A percentile compares a stretch with the other conserved stretches of the same genome.
These are phyloP conservation scores for Hyparrhenia diplandra DNA, from an alignment of 176 grass and related monocot species.

Conservation along the genomic window DNA sequence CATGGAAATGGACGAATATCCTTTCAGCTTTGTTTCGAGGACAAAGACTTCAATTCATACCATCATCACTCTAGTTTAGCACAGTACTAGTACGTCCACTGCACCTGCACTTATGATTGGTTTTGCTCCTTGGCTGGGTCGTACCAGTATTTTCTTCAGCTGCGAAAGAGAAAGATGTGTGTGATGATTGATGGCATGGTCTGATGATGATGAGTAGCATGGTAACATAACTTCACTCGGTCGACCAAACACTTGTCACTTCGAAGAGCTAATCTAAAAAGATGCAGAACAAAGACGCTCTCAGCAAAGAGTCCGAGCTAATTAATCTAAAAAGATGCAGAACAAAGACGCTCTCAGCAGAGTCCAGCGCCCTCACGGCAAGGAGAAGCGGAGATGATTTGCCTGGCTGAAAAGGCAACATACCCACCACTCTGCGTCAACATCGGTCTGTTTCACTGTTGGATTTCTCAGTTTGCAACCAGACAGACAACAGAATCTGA, in stretches of 20 bases:
- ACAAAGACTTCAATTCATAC: neutral
- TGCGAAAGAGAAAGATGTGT: neutral
- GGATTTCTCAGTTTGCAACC: neutral
- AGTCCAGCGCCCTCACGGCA: neutral
- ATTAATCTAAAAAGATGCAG: too few relatives aligned
- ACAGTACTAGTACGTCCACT: neutral
- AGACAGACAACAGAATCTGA: neutral
- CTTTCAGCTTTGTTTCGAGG: neutral
- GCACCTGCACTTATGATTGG: neutral
- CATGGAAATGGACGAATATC: constrained; percentile 3
- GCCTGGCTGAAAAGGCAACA: neutral
- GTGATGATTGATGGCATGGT: too few relatives aligned
- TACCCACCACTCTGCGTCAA: neutral
- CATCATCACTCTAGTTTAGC: neutral
- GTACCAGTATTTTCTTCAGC: neutral
- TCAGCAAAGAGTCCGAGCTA: neutral
- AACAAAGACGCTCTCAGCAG: neutral
- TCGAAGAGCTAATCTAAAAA: neutral
- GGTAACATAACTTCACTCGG: neutral
- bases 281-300: neutral
- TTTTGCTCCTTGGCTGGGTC: neutral
- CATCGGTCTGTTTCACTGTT: neutral
- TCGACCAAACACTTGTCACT: neutral
- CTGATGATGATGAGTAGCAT: neutral
- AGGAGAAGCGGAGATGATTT: neutral